Evolutionary conservation across 148 eudicot species (phyloP).

Genomic region (Silene uniflora): DNA sequence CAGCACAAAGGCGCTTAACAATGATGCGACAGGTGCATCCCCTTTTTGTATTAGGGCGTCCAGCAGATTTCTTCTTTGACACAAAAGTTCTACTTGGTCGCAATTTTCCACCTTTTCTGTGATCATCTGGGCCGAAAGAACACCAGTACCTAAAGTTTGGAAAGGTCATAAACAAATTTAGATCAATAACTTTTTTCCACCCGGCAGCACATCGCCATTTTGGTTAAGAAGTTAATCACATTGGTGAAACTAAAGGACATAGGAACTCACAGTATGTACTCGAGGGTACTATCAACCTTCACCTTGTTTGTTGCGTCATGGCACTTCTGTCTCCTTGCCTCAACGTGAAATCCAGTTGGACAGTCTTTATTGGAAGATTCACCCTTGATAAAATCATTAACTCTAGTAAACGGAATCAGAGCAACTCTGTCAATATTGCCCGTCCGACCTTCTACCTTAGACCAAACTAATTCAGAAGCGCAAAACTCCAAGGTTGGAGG

Average conservation of each 20-base stretch:
- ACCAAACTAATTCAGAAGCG: conserved; percentile 80
- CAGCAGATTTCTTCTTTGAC: conserved; percentile 70
- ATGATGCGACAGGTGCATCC: conserved; percentile 96
- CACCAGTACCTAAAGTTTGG: conserved; percentile 78
- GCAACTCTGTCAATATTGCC: conserved; percentile 82
- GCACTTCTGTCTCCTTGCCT: conserved; percentile 74
- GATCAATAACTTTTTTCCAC: not conserved
- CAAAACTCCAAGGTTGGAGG: conserved; percentile 79
- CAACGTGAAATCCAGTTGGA: conserved; percentile 90
- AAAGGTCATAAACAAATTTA: conserved; percentile 2
- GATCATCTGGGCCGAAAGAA: conserved; percentile 97
- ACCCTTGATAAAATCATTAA: conserved; percentile 82
- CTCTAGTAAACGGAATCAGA: conserved; percentile 82
- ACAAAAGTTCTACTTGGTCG: conserved; percentile 82
- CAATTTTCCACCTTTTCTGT: conserved; percentile 76
- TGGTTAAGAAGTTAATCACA: not conserved
- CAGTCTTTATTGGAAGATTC: conserved; percentile 83
- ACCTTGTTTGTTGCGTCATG: conserved; percentile 57
- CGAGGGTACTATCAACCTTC: conserved; percentile 91
- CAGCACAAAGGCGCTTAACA: conserved; percentile 82
- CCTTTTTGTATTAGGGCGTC: conserved; percentile 92
- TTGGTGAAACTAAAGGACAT: not conserved
- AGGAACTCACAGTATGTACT: conserved; percentile 75
- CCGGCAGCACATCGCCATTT: not conserved
- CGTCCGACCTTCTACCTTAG: conserved; percentile 80